A percentile compares a stretch with the other conserved stretches of the same genome.
Conservation (phyloP, 2,329 filamentous ascomycete genomes). For the Rhynchosporium secalis region DNA sequence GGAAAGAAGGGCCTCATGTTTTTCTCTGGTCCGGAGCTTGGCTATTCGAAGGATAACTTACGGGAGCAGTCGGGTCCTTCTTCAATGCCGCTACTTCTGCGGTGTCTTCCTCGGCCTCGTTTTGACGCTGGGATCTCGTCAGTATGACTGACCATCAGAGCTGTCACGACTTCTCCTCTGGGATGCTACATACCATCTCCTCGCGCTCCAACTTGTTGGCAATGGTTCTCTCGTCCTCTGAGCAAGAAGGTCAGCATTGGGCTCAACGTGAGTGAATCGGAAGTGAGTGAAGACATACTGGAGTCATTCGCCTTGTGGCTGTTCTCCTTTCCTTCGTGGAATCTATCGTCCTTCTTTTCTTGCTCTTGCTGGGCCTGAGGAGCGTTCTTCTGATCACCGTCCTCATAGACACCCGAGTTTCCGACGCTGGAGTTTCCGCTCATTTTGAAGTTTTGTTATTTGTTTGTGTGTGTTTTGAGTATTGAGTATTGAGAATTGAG, state of each 20-base stretch:
- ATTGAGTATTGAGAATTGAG: not conserved
- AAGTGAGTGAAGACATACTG: slow-evolving; percentile 54
- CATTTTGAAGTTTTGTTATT: slow-evolving; percentile 24
- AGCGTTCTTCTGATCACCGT: slow-evolving; percentile 70
- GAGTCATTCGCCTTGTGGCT: slow-evolving; percentile 70
- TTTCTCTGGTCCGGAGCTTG: not conserved
- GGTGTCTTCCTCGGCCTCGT: slow-evolving; percentile 46
- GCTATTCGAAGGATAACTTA: slow-evolving; percentile 39
- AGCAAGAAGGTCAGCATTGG: slow-evolving; percentile 26
- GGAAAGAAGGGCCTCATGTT: not conserved
- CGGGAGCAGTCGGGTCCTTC: slow-evolving; percentile 58
- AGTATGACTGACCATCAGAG: slow-evolving; percentile 12
- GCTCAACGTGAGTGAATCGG: not conserved
- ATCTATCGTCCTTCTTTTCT: slow-evolving; percentile 57
- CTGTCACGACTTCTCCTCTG: not conserved
- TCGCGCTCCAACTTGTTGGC: slow-evolving; percentile 70
- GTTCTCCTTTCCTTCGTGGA: slow-evolving; percentile 69
- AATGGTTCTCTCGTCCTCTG: slow-evolving; percentile 71
- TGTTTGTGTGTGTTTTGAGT: not conserved
- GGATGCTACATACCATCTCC: slow-evolving; percentile 43
- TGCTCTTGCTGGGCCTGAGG: slow-evolving; percentile 51
- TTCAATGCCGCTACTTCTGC: slow-evolving; percentile 34
- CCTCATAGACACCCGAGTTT: slow-evolving; percentile 66
- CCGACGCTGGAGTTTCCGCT: slow-evolving; percentile 54
- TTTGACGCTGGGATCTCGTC: slow-evolving; percentile 39